Base-by-base conservation (phyloP, 179 eudicot species). In the Amaranthus tricolor region DNA sequence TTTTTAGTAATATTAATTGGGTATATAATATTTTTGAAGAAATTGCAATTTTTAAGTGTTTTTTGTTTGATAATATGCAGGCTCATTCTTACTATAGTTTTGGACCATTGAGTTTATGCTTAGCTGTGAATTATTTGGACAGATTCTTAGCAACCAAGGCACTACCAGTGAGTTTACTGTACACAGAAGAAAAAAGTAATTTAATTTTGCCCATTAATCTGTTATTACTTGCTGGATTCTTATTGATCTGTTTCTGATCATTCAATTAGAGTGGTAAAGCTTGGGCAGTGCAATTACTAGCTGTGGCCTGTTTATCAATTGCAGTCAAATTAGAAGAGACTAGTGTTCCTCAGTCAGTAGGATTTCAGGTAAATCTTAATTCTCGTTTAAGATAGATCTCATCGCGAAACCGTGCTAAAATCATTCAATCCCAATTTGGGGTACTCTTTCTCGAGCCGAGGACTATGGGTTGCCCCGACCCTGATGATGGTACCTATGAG, bases 271-370 rank as follows among this genome's bases (percentile, higher is more conserved):
- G 74, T 62, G 90, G 62, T 58, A 85, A 84, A 72, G 74, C 86
- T 24, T 94, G 98, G 98, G 78, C 89, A 11, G 83, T 87, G 67
- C 96, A 94, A 77, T 82, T 92, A 86, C 81, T 88, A 48, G 94
- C 94, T 71, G 90, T 94, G 66, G 86, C 97, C 47, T 94, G 98
- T 76, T 86, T 94, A 81, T 94, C 96, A 71, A 70, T 92, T 68
- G 98, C 92, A 71, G 85, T 85, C 57, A 94, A 94, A 85, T 53
- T 92, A 74, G 94, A 84, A 77, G 98, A 94, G 85, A 78, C 84
- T 56, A 55, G 71, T 64, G 85, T 89, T 43, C 93, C 96, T 67
- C 73, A 65, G 1, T 58, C 78, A 40, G 65, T 80, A n/a, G 89
- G 90, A 62, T 82, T 94, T 53, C 98, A 92, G 97, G 98, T 92